Percentiles rank a stretch among this genome's conserved stretches.
phyloP scores from a whole-genome alignment of 2,329 filamentous ascomycete genomes.

The Nigrospora osmanthi region DNA sequence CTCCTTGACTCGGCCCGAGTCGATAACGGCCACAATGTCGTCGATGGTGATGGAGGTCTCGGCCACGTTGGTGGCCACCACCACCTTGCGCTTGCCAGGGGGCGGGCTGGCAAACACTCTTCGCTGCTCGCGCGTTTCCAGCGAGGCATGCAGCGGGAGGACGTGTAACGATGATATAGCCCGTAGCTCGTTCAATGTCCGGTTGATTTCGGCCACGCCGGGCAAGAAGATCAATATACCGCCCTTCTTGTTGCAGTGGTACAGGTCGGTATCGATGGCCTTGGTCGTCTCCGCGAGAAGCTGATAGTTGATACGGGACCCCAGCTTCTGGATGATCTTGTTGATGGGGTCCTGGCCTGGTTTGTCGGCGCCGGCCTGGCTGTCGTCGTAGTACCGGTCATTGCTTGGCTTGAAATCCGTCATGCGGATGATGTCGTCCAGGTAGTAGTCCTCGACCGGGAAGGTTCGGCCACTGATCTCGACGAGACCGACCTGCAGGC shows the following conservation, averaged over 20 bases:
- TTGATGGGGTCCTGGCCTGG: conserved; percentile 49
- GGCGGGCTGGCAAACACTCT: conserved; percentile 75
- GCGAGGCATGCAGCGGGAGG: conserved; percentile 83
- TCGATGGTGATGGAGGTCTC: conserved; percentile 99
- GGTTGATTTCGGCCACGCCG: conserved; percentile 84
- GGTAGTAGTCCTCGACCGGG: conserved; percentile 81
- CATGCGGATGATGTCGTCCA: conserved; percentile 78
- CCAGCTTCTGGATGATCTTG: conserved; percentile 63
- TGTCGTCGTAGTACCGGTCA: conserved; percentile 23
- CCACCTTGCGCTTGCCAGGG: conserved; percentile 76
- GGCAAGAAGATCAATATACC: conserved; percentile 95
- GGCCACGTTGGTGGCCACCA: conserved; percentile 92
- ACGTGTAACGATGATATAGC: conserved; percentile 60
- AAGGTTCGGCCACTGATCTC: conserved; percentile 86
- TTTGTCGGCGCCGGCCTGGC: conserved; percentile 37
- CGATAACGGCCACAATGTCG: conserved; percentile 92
- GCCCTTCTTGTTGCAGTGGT: conserved; percentile 58
- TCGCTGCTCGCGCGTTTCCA: conserved; percentile 82
- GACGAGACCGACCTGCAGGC: conserved; percentile 65
- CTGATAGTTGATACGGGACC: conserved; percentile 86
- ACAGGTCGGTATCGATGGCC: conserved; percentile 71
- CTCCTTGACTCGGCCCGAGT: conserved; percentile 92
- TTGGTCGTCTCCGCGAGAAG: conserved; percentile 74
- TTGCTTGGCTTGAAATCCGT: conserved; percentile 55
- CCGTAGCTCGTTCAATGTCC: conserved; percentile 62